phyloP scores from a whole-genome alignment of 2,329 filamentous ascomycete species.

The Fusarium buharicum region DNA sequence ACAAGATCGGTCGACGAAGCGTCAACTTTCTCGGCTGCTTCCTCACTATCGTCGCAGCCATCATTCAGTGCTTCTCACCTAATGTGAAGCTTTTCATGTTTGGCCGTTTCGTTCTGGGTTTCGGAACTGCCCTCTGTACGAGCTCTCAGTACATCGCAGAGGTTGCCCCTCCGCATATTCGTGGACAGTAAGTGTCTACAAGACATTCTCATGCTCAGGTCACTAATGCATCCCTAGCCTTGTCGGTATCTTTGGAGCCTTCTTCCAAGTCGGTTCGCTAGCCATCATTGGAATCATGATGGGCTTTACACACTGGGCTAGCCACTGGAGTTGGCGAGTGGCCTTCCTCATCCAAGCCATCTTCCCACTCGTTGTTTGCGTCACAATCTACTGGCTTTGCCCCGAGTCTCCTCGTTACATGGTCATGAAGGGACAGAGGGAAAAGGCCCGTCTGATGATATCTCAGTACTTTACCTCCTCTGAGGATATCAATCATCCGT shows the following conservation, averaged over 20 bases:
- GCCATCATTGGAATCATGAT: conserved; percentile 41
- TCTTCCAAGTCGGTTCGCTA: conserved; percentile 40
- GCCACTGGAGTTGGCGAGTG: conserved; percentile 39
- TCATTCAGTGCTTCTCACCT: conserved; percentile 37
- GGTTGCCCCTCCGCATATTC: conserved; percentile 35
- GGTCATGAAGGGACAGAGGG: conserved; percentile 38
- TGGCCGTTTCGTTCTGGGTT: conserved; percentile 37
- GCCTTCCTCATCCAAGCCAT: conserved; percentile 38
- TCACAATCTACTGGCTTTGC: conserved; percentile 36
- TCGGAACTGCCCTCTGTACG: conserved; percentile 40
- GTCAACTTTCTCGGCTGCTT: conserved; percentile 38
- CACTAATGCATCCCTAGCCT: conserved; percentile 2
- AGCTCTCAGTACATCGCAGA: conserved; percentile 42
- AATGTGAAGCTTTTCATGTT: conserved; percentile 35
- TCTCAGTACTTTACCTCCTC: conserved; percentile 33
- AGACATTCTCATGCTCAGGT: accelerated
- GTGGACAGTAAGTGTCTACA: conserved; percentile 22
- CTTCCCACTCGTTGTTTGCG: conserved; percentile 35
- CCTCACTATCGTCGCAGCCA: conserved; percentile 34
- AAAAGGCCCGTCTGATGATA: conserved; percentile 37
- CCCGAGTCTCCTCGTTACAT: conserved; percentile 42
- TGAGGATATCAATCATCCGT: conserved; percentile 35
- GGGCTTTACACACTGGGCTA: conserved; percentile 39
- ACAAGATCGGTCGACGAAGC: conserved; percentile 39
- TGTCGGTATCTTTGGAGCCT: conserved; percentile 40